phyloP scores from a whole-genome alignment of 2,329 filamentous ascomycete genomes.

The Colletotrichum chrysophilum region DNA sequence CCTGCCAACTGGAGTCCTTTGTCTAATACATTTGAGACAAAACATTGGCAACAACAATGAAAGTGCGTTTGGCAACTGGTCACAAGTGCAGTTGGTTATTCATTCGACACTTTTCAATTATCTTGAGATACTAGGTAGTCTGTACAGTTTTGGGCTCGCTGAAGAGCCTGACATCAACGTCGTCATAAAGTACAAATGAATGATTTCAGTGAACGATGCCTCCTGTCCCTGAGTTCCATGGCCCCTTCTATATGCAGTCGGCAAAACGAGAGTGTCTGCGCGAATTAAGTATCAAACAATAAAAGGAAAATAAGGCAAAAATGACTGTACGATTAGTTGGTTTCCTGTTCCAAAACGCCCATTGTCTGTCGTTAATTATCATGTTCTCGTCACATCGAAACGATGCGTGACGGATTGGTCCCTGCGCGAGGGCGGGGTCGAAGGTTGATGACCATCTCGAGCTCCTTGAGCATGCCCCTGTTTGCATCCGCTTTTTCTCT shows the following conservation, averaged over 20 bases:
- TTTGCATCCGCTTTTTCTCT: conserved; percentile 81
- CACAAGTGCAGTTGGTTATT: neutral
- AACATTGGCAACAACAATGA: conserved; percentile 7
- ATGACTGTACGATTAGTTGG: conserved; percentile 21
- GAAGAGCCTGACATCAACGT: conserved; percentile 5
- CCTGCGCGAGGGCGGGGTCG: conserved; percentile 47
- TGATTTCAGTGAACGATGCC: neutral
- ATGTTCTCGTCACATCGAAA: conserved; percentile 46
- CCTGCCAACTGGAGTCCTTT: neutral
- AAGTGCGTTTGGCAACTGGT: neutral
- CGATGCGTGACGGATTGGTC: conserved; percentile 38
- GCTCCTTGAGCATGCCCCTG: conserved; percentile 87
- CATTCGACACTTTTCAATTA: neutral
- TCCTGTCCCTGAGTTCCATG: neutral
- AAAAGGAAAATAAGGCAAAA: neutral
- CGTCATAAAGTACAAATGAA: conserved; percentile 8
- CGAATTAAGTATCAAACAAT: neutral
- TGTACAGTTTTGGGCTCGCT: neutral
- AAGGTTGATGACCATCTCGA: conserved; percentile 84
- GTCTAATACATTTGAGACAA: neutral
- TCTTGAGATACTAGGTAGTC: neutral
- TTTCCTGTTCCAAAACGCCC: conserved; percentile 10
- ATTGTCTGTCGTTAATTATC: conserved; percentile 15
- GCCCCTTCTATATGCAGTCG: conserved; percentile 13
- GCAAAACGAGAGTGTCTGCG: neutral